Base-by-base conservation (phyloP, 2,329 filamentous ascomycete genomes). In the Sphaerostilbella broomeana region DNA sequence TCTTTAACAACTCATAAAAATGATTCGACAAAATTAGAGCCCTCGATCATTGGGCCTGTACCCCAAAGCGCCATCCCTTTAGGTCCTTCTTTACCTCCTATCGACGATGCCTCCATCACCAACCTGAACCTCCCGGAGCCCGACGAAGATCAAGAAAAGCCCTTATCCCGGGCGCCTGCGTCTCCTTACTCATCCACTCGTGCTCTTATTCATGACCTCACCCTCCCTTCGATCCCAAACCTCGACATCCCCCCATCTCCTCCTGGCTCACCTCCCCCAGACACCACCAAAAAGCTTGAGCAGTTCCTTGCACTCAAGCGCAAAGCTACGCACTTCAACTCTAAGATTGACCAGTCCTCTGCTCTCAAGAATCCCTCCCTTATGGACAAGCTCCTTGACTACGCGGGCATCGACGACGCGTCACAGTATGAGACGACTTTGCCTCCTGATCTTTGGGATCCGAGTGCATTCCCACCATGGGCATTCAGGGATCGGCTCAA, bases 271-370 rank as follows among this genome's bases (percentile, higher is more conserved):
- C 75, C 75, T 9, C 63, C 68, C 1, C 55, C 66, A 22, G 50
- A 62, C 28, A 60, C 79, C 10, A 80, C 73, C 35, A 71, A 74
- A 49, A 88, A 86, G 51, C 82, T 90, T 50, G 72, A 77, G 46
- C 77, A 79, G 43, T 90, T 92, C 49, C 72, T 90, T 1, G 70
- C 77, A 31, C 70, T 90, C n/a, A 92, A 92, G 64, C 79, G 77
- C 53, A 77, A 81, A 47, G 81, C 81, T 4, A 70, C 80, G 12
- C 86, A 92, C 61, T 90, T 90, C 69, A 89, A 92, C 58, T 69
- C 78, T 51, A 80, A 83, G 45, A 67, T 92, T 7, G 75, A 82
- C 24, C 70, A 72, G 42, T 84, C 81, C 1, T 63, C 74, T 1
- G 77, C 82, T 6, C 65, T 89, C 43, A 75, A 76, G 36, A 90